Base-by-base conservation (phyloP, 306 rosid genomes). In the Castanea mollissima region DNA sequence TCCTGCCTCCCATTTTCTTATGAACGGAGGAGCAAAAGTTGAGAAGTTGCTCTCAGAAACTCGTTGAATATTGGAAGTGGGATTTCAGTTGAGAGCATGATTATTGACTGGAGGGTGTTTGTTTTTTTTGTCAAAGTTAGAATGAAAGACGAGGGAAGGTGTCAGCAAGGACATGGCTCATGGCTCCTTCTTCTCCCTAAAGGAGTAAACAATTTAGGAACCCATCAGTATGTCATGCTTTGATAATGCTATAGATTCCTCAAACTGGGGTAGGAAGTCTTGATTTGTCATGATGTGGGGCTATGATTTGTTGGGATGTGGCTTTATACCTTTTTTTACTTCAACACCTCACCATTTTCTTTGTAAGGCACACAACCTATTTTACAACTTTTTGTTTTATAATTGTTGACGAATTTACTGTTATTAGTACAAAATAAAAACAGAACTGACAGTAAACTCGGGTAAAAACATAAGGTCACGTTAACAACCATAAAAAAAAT, bases 241-340 rank as follows among this genome's bases (percentile, higher is more conserved):
- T 38, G 71, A 64, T 60, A 64, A 79, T 83, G 70, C 80, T 52
- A 75, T 76, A 78, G 85, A 80, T 82, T 77, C 80, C 79, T 77
- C 38, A 58, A 56, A 80, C 44, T 63, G 84, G 77, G 77, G 69
- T 56, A 35, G 55, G 79, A 69, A 77, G 64, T 81, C 70, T 59
- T 82, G 76, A 69, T 83, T 85, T 81, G 86, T 79, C 88, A 86
- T 69, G 12, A 73, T 83, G 71, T 71, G 90, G 77, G 69, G 32
- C 78, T 46, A 31, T 73, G 32, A 73, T 76, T 76, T 78, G 69
- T 15, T 65, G 41, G 71, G 46, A 29, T 63, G 69, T 46, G 38
- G 69, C 54, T 71, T 74, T 20, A 12, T 27, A 18, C 58, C 46
- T 8, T 9, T 56, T 74, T 55, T 78, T 34, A 78, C 63, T 38